phyloP scores from a whole-genome alignment of 176 grass and related monocot species.

The Musa acuminata region DNA sequence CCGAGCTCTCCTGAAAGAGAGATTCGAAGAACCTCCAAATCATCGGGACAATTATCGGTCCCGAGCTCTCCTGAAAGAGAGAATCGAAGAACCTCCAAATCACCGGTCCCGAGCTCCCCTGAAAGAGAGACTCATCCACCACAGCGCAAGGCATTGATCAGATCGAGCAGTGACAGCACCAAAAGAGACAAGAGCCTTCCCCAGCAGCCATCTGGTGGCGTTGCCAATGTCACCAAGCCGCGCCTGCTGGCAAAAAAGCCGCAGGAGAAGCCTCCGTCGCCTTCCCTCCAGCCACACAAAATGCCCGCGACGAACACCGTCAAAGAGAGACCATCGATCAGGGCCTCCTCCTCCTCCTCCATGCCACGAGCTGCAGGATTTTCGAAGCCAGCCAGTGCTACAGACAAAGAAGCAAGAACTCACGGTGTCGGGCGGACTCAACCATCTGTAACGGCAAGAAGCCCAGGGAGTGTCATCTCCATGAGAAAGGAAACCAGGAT shows the following conservation, averaged over 20 bases:
- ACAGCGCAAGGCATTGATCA: background rate
- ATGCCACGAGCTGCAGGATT: background rate
- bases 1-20: background rate
- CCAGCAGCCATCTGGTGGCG: background rate
- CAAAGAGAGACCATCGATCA: background rate
- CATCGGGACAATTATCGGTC: background rate
- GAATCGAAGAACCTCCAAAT: background rate
- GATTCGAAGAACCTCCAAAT: background rate
- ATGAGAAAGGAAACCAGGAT: background rate
- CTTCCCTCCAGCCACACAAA: background rate
- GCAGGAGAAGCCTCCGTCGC: background rate
- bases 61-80: background rate
- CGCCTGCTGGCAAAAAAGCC: background rate
- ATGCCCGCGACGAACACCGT: background rate
- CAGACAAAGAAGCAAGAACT: background rate
- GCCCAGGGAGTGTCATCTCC: background rate
- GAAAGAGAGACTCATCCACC: background rate
- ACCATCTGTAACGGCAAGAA: background rate
- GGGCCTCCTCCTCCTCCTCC: background rate
- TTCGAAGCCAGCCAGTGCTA: background rate
- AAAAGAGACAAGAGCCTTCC: background rate
- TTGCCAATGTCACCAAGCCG: background rate
- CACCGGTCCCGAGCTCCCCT: background rate
- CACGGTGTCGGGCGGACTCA: background rate
- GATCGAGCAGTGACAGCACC: background rate